These are phyloP conservation scores for Monosporozyma aquatica DNA, from an alignment of 805 yeast genomes.

Conservation along the genomic window DNA sequence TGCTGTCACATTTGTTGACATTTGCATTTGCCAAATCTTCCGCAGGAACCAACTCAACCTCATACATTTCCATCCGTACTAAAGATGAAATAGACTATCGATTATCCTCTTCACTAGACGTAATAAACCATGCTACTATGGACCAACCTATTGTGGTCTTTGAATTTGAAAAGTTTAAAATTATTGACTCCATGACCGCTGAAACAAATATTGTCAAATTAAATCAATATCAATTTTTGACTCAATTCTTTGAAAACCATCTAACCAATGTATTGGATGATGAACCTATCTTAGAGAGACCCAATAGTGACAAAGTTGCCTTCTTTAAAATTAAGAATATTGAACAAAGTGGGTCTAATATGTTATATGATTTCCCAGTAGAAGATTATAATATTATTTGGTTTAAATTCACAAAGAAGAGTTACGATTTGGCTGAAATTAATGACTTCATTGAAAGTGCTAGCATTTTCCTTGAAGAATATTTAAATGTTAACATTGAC, in stretches of 20 bases:
- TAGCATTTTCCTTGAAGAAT: slow-evolving; percentile 18
- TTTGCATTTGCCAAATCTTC: slow-evolving; percentile 5
- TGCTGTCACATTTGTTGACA: slow-evolving; percentile 3
- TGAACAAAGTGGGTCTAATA: slow-evolving; percentile 15
- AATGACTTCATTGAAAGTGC: slow-evolving; percentile 24
- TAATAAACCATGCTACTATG: slow-evolving; percentile 6
- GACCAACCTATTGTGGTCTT: slow-evolving; percentile 20
- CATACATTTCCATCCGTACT: slow-evolving; percentile 8
- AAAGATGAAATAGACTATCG: slow-evolving; percentile 3
- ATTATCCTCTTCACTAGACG: slow-evolving; percentile 4
- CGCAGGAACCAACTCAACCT: slow-evolving; percentile 4
- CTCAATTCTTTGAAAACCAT: slow-evolving; percentile 13
- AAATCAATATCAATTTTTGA: slow-evolving; percentile 13
- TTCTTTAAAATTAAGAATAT: slow-evolving; percentile 9
- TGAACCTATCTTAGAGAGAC: slow-evolving; percentile 4
- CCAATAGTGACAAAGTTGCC: slow-evolving; percentile 1
- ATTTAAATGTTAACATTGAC: slow-evolving; percentile 13
- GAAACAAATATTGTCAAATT: slow-evolving; percentile 4
- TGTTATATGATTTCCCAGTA: slow-evolving; percentile 15
- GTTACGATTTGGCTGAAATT: slow-evolving; percentile 18
- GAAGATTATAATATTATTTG: slow-evolving; percentile 16
- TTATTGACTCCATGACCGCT: slow-evolving; percentile 8
- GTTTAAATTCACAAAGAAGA: slow-evolving; percentile 17
- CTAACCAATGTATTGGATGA: slow-evolving; percentile 10
- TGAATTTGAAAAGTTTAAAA: slow-evolving; percentile 16